Evolutionary conservation across 257 asterid genomes (phyloP), one percentile per base, ranked within the genome.

Genomic region (Solanum pinnatisectum): DNA sequence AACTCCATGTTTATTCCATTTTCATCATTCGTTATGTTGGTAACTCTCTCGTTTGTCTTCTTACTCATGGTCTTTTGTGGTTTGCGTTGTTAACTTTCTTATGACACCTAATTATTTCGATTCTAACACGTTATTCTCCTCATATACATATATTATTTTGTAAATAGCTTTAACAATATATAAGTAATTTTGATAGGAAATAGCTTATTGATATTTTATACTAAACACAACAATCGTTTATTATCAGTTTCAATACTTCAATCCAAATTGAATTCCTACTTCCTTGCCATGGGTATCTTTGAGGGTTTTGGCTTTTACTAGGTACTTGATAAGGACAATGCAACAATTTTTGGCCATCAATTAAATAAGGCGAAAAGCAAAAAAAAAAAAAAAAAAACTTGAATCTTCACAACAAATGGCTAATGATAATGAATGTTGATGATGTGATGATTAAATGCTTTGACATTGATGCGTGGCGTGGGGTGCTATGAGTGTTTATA

Each of bases 371-470:
- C n/a, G 25, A 44, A 14, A 79, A 2, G 25, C 25, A 37, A 44
- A 79, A 81, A 30, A 30, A 30, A 30, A 30, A 30, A 30, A 30
- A 81, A 27, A 46, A n/a, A 39, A 79, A 79, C 18, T 27, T 16
- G 18, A 81, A 46, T 81, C 40, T 30, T 46, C 67, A 81, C 36
- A 81, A 46, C 68, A 46, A 20, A 46, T 78, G 39, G 27, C 36
- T 68, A 74, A 49, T 37, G 74, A 88, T 52, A 84, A 72, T 27
- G 84, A 60, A 60, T 68, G 46, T 8, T 73, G 27, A 87, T 84
- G 72, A 84, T 18, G 87, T 4, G 85, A 89, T 87, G 36, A 87
- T 89, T 88, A 71, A 59, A 56, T 33, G 65, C 15, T 79, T 70
- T 46, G 91, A 81, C 90, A 85, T 78, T 40, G 81, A 79, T 42